phyloP scores from a whole-genome alignment of 768 basidiomycete genomes.

The Leucocoprinus sp. region DNA sequence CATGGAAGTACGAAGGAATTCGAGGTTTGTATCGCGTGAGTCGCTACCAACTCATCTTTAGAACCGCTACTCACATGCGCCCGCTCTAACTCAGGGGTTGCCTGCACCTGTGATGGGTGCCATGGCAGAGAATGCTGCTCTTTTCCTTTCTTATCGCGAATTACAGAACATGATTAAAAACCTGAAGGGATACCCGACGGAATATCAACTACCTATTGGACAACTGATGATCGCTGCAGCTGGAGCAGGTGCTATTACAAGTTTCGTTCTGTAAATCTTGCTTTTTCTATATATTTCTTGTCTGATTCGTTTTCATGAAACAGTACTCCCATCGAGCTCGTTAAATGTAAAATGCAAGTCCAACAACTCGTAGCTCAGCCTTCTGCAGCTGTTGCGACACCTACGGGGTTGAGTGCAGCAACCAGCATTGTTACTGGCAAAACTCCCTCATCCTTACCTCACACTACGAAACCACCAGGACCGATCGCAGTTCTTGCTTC shows the following conservation, averaged over 20 bases:
- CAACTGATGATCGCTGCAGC: constrained; percentile 78
- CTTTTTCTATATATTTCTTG: not conserved
- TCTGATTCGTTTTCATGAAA: constrained; percentile 4
- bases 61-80: not conserved
- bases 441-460: constrained; percentile 2
- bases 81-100: constrained; percentile 52
- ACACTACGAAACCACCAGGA: constrained; percentile 46
- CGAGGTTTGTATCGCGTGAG: constrained; percentile 82
- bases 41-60: constrained; percentile 5
- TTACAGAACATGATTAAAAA: constrained; percentile 53
- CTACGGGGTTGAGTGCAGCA: constrained; percentile 13
- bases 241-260: constrained; percentile 80
- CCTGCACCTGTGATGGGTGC: constrained; percentile 89
- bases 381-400: constrained; percentile 13
- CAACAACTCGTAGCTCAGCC: constrained; percentile 13
- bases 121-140: constrained; percentile 83
- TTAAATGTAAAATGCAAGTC: constrained; percentile 98
- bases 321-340: constrained; percentile 88
- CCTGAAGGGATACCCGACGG: constrained; percentile 21
- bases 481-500: constrained; percentile 59
- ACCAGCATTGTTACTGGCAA: constrained; percentile 11
- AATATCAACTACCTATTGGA: constrained; percentile 37
- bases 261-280: constrained; percentile 71
- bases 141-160: constrained; percentile 83
- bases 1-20: constrained; percentile 74